Percentiles rank a stretch among this genome's conserved stretches.
Evolutionary conservation across 148 eudicot species (phyloP).

Genomic region (Pouteria glomerata): DNA sequence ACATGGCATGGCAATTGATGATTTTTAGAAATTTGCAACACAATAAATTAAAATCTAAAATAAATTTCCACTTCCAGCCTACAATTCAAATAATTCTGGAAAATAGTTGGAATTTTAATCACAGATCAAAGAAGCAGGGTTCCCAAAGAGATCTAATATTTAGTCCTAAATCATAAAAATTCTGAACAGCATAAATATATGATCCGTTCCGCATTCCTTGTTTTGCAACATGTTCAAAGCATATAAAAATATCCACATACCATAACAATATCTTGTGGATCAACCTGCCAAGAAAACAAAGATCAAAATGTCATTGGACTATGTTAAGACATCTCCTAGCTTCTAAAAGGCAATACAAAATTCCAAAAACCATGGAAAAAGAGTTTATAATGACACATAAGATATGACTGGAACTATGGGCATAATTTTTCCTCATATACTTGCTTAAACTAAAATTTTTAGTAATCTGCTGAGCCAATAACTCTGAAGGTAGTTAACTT

Average conservation of each 20-base stretch:
- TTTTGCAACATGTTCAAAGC: neutral
- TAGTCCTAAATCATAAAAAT: neutral
- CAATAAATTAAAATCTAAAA: neutral
- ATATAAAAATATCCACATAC: conserved; percentile 30
- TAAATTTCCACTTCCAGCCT: neutral
- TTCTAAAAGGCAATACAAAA: neutral
- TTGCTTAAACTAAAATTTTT: neutral
- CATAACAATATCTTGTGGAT: conserved; percentile 98
- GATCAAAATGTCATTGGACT: conserved; percentile 13
- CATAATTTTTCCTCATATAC: neutral
- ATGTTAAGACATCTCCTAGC: neutral
- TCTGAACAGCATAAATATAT: neutral
- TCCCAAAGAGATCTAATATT: neutral
- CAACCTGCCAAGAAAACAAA: conserved; percentile 64
- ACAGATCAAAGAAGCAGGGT: neutral
- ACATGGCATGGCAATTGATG: neutral
- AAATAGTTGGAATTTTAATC: neutral
- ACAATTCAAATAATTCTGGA: neutral
- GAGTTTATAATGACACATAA: neutral
- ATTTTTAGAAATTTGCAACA: neutral
- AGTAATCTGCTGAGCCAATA: neutral
- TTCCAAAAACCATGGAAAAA: neutral
- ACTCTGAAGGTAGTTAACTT: neutral
- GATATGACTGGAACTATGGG: neutral
- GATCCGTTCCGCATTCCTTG: neutral